Evolutionary conservation across 2,329 filamentous ascomycete species (phyloP).

Genomic region (Aulographum hederae): DNA sequence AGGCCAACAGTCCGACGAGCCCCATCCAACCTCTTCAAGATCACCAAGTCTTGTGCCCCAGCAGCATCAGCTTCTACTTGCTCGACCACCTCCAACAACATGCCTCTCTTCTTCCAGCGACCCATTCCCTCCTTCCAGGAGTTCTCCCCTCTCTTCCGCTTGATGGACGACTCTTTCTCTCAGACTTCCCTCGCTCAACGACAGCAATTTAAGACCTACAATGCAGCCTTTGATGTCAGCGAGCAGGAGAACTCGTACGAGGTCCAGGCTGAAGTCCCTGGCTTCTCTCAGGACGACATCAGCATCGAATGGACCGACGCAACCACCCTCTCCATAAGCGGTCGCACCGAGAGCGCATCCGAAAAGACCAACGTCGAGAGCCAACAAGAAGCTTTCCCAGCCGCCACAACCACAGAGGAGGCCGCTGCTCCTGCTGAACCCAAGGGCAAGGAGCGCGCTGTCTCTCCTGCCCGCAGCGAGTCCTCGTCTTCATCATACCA

Average conservation of each 20-base stretch:
- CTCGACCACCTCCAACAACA: too few relatives aligned
- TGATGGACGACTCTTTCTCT: slow-evolving; percentile 26
- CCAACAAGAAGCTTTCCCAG: slow-evolving; percentile 14
- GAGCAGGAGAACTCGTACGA: slow-evolving; percentile 53
- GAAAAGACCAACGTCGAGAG: slow-evolving; percentile 18
- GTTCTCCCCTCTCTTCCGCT: slow-evolving; percentile 25
- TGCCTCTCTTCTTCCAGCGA: slow-evolving; percentile 25
- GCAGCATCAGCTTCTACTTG: too few relatives aligned
- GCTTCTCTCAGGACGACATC: slow-evolving; percentile 55
- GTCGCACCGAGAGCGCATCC: slow-evolving; percentile 41
- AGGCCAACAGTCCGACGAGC: too few relatives aligned
- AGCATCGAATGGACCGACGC: slow-evolving; percentile 63
- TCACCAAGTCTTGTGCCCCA: too few relatives aligned
- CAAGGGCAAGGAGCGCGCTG: neutral
- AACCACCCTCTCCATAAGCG: slow-evolving; percentile 54
- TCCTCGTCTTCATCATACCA: slow-evolving; percentile 10
- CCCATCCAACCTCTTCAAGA: too few relatives aligned
- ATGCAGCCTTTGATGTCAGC: slow-evolving; percentile 61
- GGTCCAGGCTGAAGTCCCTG: slow-evolving; percentile 64
- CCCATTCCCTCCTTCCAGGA: slow-evolving; percentile 21
- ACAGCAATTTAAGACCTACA: slow-evolving; percentile 36
- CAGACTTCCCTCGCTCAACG: slow-evolving; percentile 9
- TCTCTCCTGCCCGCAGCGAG: too few relatives aligned
- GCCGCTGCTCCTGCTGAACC: neutral
- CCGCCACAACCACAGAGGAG: slow-evolving; percentile 36